phyloP scores from a whole-genome alignment of 805 yeast genomes.

The Yarrowia porcina region DNA sequence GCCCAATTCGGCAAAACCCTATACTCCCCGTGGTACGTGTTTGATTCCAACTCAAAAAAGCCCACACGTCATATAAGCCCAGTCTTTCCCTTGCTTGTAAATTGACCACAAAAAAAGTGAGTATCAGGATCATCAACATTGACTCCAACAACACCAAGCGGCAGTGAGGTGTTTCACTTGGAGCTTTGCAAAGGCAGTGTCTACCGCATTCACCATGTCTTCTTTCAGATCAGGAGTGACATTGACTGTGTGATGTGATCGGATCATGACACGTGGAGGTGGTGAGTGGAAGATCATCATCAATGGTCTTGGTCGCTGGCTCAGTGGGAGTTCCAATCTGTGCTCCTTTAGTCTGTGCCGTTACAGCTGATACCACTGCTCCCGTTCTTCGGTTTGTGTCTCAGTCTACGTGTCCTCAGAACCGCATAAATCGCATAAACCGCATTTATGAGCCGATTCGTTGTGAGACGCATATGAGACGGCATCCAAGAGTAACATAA shows the following conservation, averaged over 20 bases:
- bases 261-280: too few species aligned
- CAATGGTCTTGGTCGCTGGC: too few species aligned
- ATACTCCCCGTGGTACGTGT: conserved; percentile 18
- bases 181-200: too few species aligned
- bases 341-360: neutral
- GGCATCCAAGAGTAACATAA: neutral
- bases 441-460: neutral
- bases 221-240: neutral
- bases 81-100: neutral
- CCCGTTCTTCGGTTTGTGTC: too few species aligned
- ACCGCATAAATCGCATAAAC: neutral
- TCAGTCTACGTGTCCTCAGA: neutral
- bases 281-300: too few species aligned
- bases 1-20: conserved; percentile 22
- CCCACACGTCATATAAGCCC: conserved; percentile 24
- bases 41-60: conserved; percentile 15
- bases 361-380: neutral
- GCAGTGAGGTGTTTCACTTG: too few species aligned
- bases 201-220: too few species aligned
- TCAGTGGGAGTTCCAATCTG: neutral
- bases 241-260: too few species aligned
- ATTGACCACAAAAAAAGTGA: conserved; percentile 24
- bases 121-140: neutral
- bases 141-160: too few species aligned
- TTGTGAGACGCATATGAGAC: neutral